phyloP scores from a whole-genome alignment of 1,139 yeast species.

The Pneumocystis sp. region DNA sequence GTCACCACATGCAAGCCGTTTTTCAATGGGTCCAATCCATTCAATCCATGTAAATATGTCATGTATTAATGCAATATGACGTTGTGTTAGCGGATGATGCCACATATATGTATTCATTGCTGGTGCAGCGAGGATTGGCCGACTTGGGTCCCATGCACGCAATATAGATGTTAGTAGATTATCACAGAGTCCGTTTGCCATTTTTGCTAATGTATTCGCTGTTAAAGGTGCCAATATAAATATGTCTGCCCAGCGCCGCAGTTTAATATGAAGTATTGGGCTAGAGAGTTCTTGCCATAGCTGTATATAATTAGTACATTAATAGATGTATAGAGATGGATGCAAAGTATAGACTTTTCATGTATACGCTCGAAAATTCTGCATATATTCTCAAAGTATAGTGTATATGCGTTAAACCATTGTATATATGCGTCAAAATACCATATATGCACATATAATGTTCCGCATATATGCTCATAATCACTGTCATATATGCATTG shows the following conservation, averaged over 20 bases:
- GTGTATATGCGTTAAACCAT: too few species aligned
- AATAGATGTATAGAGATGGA: too few species aligned
- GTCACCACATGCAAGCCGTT: slow-evolving; percentile 87
- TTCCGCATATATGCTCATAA: too few species aligned
- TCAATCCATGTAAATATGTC: slow-evolving; percentile 61
- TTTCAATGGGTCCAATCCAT: slow-evolving; percentile 80
- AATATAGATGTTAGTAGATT: slow-evolving; percentile 36
- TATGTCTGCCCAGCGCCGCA: slow-evolving; percentile 91
- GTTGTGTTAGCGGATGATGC: slow-evolving; percentile 81
- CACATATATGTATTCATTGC: slow-evolving; percentile 97
- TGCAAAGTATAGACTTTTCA: too few species aligned
- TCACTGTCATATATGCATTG: too few species aligned
- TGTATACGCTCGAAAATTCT: too few species aligned
- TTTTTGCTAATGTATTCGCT: slow-evolving; percentile 84
- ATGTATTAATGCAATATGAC: slow-evolving; percentile 49
- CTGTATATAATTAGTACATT: too few species aligned
- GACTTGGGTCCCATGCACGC: slow-evolving; percentile 70
- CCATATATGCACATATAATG: too few species aligned
- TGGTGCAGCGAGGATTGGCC: slow-evolving; percentile 78
- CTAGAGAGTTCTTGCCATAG: slow-evolving; percentile 16
- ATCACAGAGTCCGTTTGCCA: slow-evolving; percentile 82
- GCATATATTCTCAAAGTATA: too few species aligned
- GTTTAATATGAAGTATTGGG: slow-evolving; percentile 68
- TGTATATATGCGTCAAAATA: too few species aligned
- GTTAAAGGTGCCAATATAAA: slow-evolving; percentile 83